A percentile compares a stretch with the other conserved stretches of the same genome.
Conservation (phyloP, 225 moss, liverwort and hornwort species). For the Sphagnum contortum region DNA sequence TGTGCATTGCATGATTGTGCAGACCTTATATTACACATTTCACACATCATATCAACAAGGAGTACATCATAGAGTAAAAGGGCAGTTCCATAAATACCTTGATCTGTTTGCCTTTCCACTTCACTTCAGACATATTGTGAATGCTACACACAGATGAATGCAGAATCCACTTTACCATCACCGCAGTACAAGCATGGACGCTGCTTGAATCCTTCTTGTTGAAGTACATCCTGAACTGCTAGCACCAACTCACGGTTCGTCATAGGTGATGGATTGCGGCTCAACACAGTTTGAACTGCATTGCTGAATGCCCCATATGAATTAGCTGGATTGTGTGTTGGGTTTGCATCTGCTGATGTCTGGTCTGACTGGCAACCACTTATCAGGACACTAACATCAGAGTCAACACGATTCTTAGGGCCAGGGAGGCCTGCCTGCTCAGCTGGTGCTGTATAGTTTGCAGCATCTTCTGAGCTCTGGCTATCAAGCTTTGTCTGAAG, state of each 20-base stretch:
- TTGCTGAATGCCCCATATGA: constrained; percentile 95
- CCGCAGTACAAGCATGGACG: constrained; percentile 79
- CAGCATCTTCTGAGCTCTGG: constrained; percentile 10
- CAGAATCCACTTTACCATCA: constrained; percentile 33
- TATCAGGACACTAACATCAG: constrained; percentile 59
- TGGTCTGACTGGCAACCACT: constrained; percentile 83
- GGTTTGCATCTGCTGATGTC: constrained; percentile 92
- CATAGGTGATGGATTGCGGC: constrained; percentile 18
- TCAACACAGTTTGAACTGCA: constrained; percentile 48
- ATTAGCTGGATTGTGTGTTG: constrained; percentile 45
- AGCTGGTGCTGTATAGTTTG: constrained; percentile 23
- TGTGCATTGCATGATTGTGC: too few species aligned
- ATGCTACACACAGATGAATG: constrained; percentile 33
- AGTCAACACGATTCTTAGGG: constrained; percentile 11
- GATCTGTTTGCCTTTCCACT: too few species aligned
- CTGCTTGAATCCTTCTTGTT: constrained; percentile 70
- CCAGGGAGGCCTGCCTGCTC: constrained; percentile 23
- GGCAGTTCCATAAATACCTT: too few species aligned
- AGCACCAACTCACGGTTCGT: constrained; percentile 53
- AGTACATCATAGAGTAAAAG: too few species aligned
- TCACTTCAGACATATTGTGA: too few species aligned
- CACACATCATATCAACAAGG: too few species aligned
- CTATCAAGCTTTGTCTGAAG: constrained; percentile 53
- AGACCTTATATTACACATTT: too few species aligned
- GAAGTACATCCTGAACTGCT: constrained; percentile 38